A percentile compares a stretch with the other conserved stretches of the same genome.
phyloP scores from a whole-genome alignment of 768 basidiomycete species.

The Leucocoprinus leucothites region DNA sequence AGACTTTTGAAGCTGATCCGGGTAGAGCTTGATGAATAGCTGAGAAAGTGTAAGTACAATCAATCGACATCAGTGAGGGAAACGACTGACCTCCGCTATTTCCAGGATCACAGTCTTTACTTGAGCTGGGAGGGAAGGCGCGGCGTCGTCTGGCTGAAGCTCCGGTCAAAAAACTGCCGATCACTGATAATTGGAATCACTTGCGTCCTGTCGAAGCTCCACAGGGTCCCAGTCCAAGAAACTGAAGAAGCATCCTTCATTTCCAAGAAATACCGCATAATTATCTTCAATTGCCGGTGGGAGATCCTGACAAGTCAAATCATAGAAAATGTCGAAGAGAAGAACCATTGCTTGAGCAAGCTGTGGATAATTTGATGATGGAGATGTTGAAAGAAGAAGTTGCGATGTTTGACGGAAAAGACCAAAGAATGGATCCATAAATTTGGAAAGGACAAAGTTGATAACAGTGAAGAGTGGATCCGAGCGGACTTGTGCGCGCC shows the following conservation, averaged over 20 bases:
- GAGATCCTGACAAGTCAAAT: slow-evolving; percentile 92
- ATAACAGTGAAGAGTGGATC: slow-evolving; percentile 87
- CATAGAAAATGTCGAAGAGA: slow-evolving; percentile 86
- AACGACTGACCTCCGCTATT: slow-evolving; percentile 69
- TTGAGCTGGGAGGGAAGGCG: slow-evolving; percentile 83
- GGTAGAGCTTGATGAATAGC: slow-evolving; percentile 82
- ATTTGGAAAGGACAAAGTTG: slow-evolving; percentile 83
- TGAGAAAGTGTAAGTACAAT: slow-evolving; percentile 21
- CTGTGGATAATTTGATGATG: slow-evolving; percentile 39
- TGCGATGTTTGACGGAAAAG: slow-evolving; percentile 71
- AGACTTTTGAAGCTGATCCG: slow-evolving; percentile 67
- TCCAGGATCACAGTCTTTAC: slow-evolving; percentile 90
- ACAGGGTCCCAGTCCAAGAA: slow-evolving; percentile 80
- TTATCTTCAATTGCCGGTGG: slow-evolving; percentile 93
- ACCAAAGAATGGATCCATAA: slow-evolving; percentile 80
- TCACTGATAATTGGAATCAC: slow-evolving; percentile 22
- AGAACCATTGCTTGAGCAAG: slow-evolving; percentile 76
- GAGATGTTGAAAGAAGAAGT: slow-evolving; percentile 43
- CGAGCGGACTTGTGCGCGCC: slow-evolving; percentile 88
- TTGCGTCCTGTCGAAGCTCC: slow-evolving; percentile 66
- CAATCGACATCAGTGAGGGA: background rate
- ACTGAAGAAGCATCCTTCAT: slow-evolving; percentile 71
- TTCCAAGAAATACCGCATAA: slow-evolving; percentile 77
- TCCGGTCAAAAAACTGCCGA: background rate
- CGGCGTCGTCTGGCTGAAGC: slow-evolving; percentile 70